Conservation (phyloP, 31 red algal species). For the Endocladia muricata region DNA sequence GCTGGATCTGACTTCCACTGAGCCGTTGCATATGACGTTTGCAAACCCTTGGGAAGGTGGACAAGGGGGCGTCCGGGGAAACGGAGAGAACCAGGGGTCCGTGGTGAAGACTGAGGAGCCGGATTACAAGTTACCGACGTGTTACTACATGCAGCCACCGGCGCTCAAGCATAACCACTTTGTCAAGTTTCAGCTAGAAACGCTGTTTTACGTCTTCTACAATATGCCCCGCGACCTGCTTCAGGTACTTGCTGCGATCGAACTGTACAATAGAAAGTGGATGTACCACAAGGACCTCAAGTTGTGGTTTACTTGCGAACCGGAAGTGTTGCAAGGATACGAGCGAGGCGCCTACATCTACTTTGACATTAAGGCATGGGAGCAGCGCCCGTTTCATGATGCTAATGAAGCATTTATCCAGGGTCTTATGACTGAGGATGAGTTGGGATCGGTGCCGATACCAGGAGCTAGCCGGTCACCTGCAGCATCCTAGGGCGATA, state of each 20-base stretch:
- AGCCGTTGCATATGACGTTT: slow-evolving; percentile 81
- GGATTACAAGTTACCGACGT: slow-evolving; percentile 69
- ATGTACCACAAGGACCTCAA: slow-evolving; percentile 94
- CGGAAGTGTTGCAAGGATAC: slow-evolving; percentile 36
- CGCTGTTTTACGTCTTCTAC: slow-evolving; percentile 97
- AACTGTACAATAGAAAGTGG: slow-evolving; percentile 94
- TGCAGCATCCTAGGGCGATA: too few relatives aligned
- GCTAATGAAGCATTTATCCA: slow-evolving; percentile 78
- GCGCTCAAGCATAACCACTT: slow-evolving; percentile 87
- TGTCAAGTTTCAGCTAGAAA: slow-evolving; percentile 89
- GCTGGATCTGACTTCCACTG: slow-evolving; percentile 83
- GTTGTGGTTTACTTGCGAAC: slow-evolving; percentile 81
- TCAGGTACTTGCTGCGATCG: slow-evolving; percentile 84
- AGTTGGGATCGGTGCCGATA: not conserved
- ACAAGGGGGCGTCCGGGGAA: not conserved
- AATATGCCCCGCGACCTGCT: slow-evolving; percentile 88
- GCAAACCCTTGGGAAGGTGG: slow-evolving; percentile 66
- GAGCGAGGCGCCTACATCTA: slow-evolving; percentile 78
- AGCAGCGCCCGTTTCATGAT: slow-evolving; percentile 81
- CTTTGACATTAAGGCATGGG: slow-evolving; percentile 95
- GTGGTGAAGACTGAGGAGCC: slow-evolving; percentile 24
- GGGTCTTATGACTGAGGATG: slow-evolving; percentile 87
- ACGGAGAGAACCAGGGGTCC: not conserved
- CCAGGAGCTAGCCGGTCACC: not conserved
- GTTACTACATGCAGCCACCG: slow-evolving; percentile 77